Evolutionary conservation across 345 rosid species (phyloP).

Genomic region (Rhodomyrtus tomentosa): DNA sequence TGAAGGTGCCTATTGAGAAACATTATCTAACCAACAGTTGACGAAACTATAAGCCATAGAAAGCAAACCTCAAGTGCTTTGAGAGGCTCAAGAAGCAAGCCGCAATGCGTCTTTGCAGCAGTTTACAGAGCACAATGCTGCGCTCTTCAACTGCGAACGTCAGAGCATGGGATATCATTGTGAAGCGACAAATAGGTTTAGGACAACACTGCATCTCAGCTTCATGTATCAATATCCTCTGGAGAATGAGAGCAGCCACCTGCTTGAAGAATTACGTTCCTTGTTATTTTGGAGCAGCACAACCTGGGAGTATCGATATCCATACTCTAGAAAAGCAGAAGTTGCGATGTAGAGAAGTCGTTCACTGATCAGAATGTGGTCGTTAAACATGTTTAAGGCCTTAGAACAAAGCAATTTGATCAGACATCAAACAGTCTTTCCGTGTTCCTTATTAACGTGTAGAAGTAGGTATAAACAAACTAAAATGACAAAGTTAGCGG

Average conservation of each 20-base stretch:
- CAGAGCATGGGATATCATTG: constrained; percentile 9
- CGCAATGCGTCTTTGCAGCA: constrained; percentile 19
- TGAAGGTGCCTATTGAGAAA: background rate
- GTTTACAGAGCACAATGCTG: background rate
- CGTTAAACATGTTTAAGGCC: background rate
- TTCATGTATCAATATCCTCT: constrained; percentile 13
- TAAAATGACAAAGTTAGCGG: background rate
- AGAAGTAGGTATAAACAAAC: background rate
- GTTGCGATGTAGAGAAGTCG: background rate
- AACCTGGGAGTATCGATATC: background rate
- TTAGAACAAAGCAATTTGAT: background rate
- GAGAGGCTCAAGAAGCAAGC: constrained; percentile 43
- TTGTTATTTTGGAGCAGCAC: background rate
- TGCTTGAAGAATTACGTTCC: background rate
- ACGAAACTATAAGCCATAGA: background rate
- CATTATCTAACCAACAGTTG: too few species aligned
- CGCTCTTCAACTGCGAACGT: constrained; percentile 11
- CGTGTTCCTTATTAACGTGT: background rate
- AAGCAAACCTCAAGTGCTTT: constrained; percentile 27
- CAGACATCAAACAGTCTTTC: background rate
- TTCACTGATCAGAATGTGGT: background rate
- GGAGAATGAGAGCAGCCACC: constrained; percentile 35
- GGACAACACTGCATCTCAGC: constrained; percentile 38
- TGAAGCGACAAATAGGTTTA: constrained; percentile 17
- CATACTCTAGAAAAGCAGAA: background rate